Percentiles rank a stretch among this genome's conserved stretches.
Conservation (phyloP, 2,329 filamentous ascomycete species). For the Exophiala xenobiotica region DNA sequence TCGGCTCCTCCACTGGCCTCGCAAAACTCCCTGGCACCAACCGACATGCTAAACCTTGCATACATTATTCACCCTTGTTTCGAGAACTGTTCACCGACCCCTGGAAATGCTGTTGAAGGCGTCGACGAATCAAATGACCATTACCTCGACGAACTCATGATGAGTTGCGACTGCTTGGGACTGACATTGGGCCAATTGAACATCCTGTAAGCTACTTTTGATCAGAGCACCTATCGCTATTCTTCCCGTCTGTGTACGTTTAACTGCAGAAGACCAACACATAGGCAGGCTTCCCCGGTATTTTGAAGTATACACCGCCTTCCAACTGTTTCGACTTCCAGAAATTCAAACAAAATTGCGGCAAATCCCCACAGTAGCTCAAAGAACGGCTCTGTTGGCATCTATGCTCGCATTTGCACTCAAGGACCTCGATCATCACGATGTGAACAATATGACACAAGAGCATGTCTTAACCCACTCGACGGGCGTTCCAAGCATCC, state of each 20-base stretch:
- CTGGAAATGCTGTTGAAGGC: neutral
- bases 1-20: neutral
- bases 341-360: slow-evolving; percentile 32
- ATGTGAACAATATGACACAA: neutral
- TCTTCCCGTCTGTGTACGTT: too few species aligned
- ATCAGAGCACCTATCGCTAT: too few species aligned
- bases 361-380: slow-evolving; percentile 20
- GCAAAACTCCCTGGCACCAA: neutral
- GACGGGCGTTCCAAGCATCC: slow-evolving; percentile 19
- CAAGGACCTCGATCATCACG: slow-evolving; percentile 9
- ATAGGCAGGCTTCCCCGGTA: slow-evolving; percentile 2
- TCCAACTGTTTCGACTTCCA: slow-evolving; percentile 36
- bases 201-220: slow-evolving; percentile 2
- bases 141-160: slow-evolving; percentile 6
- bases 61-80: slow-evolving; percentile 12
- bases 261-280: neutral
- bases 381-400: slow-evolving; percentile 33
- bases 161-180: slow-evolving; percentile 7
- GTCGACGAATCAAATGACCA: neutral
- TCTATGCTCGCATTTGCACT: slow-evolving; percentile 36
- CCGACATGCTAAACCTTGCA: slow-evolving; percentile 3
- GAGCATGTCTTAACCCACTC: slow-evolving; percentile 23
- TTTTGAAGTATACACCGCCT: slow-evolving; percentile 36
- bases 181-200: slow-evolving; percentile 10
- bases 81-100: slow-evolving; percentile 7